Evolutionary conservation across 129 eudicot species (phyloP), one percentile per base, ranked within the genome.

Genomic region (Flaveria bidentis): DNA sequence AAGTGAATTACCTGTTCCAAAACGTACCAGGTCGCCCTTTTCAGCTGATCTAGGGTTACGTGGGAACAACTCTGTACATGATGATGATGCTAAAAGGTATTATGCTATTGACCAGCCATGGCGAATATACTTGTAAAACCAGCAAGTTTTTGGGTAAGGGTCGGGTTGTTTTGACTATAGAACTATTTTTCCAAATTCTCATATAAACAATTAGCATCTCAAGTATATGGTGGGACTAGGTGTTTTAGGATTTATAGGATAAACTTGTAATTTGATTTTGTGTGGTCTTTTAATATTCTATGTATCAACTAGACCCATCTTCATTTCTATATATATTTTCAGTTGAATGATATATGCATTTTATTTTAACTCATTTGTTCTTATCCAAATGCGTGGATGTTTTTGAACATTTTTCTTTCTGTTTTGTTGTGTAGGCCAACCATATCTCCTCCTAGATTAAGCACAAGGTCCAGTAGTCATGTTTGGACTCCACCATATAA

Each of bases 21-120:
- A 91, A 69, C 86, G 90, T 75, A 88, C 81, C 73, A 87, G 91
- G 85, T 84, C 82, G 73, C 97, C 97, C 61, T 74, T 85, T 74
- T 28, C 53, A 76, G 51, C 74, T 57, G 88, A 81, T 68, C 84
- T 72, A 78, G 84, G 16, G 57, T 81, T 76, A 71, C 81, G 42
- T 69, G 86, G 81, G 15, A 82, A 80, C 45, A 51, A 74, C 72
- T 33, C 77, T 61, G 75, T 67, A 61, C 78, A 58, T 60, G 87
- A 90, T 57, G 88, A 82, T 80, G 97, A 89, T 74, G 72, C 56
- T 8, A 85, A 86, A 72, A 84, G 96, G 98, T 87, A 80, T 49
- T 68, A 76, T 58, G 22, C 49, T 74, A 7, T 26, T 9, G 67
- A 41, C 42, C 16, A 20, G 39, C 57, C 16, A 52, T 73, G 55